Conservation (phyloP, 2,329 filamentous ascomycete genomes). For the Fusarium domesticum region DNA sequence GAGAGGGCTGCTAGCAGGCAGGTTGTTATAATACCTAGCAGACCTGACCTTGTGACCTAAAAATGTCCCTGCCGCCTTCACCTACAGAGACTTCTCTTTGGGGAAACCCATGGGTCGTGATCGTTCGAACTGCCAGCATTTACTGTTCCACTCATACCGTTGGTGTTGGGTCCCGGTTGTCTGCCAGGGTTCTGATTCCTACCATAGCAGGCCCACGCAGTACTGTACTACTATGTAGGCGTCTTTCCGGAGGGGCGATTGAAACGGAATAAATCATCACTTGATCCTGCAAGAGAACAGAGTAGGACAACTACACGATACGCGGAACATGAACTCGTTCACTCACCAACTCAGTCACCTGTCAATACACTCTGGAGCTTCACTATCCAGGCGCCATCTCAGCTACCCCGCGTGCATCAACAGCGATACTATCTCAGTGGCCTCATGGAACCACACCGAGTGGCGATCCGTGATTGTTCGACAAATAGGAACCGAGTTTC, state of each 20-base stretch:
- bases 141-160: conserved; percentile 12
- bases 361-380: no score
- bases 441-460: no score
- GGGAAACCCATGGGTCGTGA: conserved; percentile 26
- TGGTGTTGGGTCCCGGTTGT: conserved; percentile 10
- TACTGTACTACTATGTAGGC: no score
- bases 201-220: conserved; percentile 11
- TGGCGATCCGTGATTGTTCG: no score
- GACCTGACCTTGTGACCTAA: conserved; percentile 10
- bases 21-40: no score
- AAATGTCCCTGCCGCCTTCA: conserved; percentile 12
- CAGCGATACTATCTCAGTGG: no score
- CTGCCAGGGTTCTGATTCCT: conserved; percentile 22
- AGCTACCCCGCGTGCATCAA: no score
- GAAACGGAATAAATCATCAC: background rate
- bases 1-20: no score
- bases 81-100: conserved; percentile 26
- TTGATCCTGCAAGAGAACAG: no score
- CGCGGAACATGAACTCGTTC: background rate
- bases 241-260: no score
- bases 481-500: conserved; percentile 34
- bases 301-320: no score
- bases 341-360: conserved; percentile 53
- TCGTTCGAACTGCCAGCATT: conserved; percentile 10
- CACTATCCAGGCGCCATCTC: no score